Evolutionary conservation across 257 asterid genomes (phyloP).

Genomic region (Linaria vulgaris): DNA sequence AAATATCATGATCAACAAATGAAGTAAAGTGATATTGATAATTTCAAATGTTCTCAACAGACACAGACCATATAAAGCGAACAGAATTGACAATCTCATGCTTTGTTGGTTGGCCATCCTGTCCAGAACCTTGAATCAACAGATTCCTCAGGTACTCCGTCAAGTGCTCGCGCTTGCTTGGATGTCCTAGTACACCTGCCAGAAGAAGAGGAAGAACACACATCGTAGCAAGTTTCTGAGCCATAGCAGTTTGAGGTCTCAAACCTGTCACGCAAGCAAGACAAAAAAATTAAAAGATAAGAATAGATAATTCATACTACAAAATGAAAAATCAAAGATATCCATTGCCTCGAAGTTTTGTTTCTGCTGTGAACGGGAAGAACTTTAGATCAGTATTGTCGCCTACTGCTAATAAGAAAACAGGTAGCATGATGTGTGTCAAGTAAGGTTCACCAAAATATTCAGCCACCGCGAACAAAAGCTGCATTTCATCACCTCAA

Average conservation of each 20-base stretch:
- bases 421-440: constrained; percentile 83
- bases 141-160: constrained; percentile 66
- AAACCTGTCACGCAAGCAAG: constrained; percentile 49
- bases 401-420: constrained; percentile 82
- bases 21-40: constrained; percentile 10
- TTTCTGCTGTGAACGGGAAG: constrained; percentile 56
- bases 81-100: constrained; percentile 72
- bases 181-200: constrained; percentile 93
- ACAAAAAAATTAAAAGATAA: constrained; percentile 6
- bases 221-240: constrained; percentile 71
- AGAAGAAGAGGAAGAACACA: constrained; percentile 89
- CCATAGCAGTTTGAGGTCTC: constrained; percentile 66
- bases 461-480: constrained; percentile 68
- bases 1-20: constrained; percentile 21
- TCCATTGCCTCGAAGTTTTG: constrained; percentile 58
- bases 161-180: constrained; percentile 65
- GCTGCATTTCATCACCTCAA: constrained; percentile 47
- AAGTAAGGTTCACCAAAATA: constrained; percentile 74
- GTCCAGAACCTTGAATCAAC: constrained; percentile 61
- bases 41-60: constrained; percentile 19
- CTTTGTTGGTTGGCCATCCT: constrained; percentile 58
- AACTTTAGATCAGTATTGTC: constrained; percentile 62
- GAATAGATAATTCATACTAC: constrained; percentile 10
- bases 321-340: constrained; percentile 11
- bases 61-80: constrained; percentile 84